phyloP scores from a whole-genome alignment of 352 stramenopile species.

The Phytophthora tubulina region DNA sequence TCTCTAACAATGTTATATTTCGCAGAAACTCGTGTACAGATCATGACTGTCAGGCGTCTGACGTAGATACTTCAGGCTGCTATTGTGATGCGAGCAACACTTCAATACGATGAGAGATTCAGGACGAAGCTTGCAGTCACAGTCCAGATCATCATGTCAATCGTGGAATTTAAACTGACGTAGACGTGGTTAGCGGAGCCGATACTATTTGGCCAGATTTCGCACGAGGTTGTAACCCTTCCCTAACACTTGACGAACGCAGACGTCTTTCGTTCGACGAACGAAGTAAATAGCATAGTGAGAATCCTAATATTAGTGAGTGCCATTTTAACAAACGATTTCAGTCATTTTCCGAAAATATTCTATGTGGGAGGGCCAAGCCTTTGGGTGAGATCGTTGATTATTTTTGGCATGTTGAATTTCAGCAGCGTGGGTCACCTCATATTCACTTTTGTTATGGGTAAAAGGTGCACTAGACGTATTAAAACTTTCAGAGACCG shows the following conservation, averaged over 20 bases:
- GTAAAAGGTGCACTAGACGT: constrained; percentile 4
- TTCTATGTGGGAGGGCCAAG: constrained; percentile 2
- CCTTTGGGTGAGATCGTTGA: constrained; percentile 5
- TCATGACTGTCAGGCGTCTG: too few relatives aligned
- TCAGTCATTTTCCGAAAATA: constrained; percentile 7
- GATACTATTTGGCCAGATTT: too few relatives aligned
- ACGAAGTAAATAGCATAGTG: not conserved
- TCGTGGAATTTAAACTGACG: too few relatives aligned
- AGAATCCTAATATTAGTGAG: constrained; percentile 4
- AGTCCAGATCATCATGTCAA: too few relatives aligned
- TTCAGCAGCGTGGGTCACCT: not conserved
- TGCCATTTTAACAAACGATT: constrained; percentile 11
- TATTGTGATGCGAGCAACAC: too few relatives aligned
- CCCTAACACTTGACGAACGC: constrained; percentile 8
- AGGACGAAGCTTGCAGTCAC: too few relatives aligned
- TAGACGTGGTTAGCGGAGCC: too few relatives aligned
- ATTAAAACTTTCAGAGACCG: constrained; percentile 1
- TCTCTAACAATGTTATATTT: too few relatives aligned
- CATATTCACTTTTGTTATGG: constrained; percentile 7
- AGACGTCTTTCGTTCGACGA: not conserved
- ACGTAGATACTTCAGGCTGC: too few relatives aligned
- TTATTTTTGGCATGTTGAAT: constrained; percentile 10
- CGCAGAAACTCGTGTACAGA: too few relatives aligned
- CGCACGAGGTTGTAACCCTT: constrained; percentile 23
- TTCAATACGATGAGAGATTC: too few relatives aligned